Base-by-base conservation (phyloP, 306 rosid species). In the Medicago ruthenica region DNA sequence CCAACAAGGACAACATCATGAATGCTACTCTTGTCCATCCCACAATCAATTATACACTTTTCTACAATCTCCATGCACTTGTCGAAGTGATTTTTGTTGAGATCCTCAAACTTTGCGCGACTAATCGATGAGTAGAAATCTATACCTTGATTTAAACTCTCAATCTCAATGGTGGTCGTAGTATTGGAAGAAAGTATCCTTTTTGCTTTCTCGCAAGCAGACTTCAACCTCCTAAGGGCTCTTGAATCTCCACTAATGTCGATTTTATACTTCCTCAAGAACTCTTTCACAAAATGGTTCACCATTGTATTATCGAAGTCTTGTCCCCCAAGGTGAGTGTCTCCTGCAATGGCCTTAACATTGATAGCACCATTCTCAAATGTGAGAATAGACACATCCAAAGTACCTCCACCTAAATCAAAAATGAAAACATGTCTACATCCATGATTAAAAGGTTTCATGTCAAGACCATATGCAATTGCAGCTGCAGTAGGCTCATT, bases 401-500 rank as follows among this genome's bases (percentile, higher is more conserved):
- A n/a, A n/a, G n/a, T n/a, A n/a, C n/a, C n/a, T n/a, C n/a, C n/a
- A 11, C 79, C 80, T 0, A 76, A 31, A 57, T 76, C 80, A 16
- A 76, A 76, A 44, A 77, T 27, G 57, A 77, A 37, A 7, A 74
- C 11, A 37, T 67, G 61, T n/a, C 21, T 48, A 5, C 12, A 10
- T 58, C 64, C 58, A 2, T 0, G 21, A 40, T 6, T 1, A 8
- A 2, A 0, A 9, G 31, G 1, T 58, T 55, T 73, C 27, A 24
- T 24, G 36, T 67, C 5, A 21, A 57, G 65, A 21, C 76, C 17
- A 36, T 74, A 74, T 1, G 79, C 65, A n/a, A 74, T 73, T 0
- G 83, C 76, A 4, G 66, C 83, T n/a, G 79, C 79, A n/a, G 39
- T 80, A 1, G 79, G 79, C 57, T 80, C 79, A 9, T 67, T 74